Percentiles rank a stretch among this genome's conserved stretches.
Conservation (phyloP, 2,329 filamentous ascomycete species). For the Exophiala bonariae region DNA sequence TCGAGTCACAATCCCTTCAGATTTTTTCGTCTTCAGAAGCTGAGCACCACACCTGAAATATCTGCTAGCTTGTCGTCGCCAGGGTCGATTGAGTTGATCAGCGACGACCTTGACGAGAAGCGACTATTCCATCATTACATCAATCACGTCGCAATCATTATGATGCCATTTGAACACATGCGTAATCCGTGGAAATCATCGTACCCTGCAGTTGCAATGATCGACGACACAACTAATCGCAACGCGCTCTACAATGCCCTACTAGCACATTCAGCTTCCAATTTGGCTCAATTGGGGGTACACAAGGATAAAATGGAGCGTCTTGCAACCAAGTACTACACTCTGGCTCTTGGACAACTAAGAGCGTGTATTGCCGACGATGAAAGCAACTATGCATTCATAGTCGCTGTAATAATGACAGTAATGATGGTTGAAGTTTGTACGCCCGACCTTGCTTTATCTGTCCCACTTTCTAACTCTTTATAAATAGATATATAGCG, state of each 20-base stretch:
- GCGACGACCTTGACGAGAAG: no score
- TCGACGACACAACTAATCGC: slow-evolving; percentile 4
- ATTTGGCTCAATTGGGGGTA: slow-evolving; percentile 8
- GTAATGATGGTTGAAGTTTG: slow-evolving; percentile 10
- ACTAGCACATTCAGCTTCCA: slow-evolving; percentile 11
- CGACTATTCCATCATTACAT: slow-evolving; percentile 25
- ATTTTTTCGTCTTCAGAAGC: background rate
- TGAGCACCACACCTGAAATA: no score
- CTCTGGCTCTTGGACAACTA: slow-evolving; percentile 5
- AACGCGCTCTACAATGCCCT: slow-evolving; percentile 9
- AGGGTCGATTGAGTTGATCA: no score
- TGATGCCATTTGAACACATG: slow-evolving; percentile 28
- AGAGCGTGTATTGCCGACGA: background rate
- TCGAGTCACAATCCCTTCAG: slow-evolving; percentile 3
- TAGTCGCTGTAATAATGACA: slow-evolving; percentile 10
- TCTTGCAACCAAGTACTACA: slow-evolving; percentile 6
- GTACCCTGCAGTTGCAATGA: slow-evolving; percentile 22
- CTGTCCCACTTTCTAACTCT: slow-evolving; percentile 6
- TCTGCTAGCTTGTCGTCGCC: no score
- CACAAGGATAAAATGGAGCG: no score
- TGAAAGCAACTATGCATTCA: background rate
- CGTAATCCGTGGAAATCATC: slow-evolving; percentile 24
- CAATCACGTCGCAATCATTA: slow-evolving; percentile 20
- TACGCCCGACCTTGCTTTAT: background rate
- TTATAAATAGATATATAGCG: slow-evolving; percentile 20